These are phyloP conservation scores for Scheffersomyces quercinus DNA, from an alignment of 1,139 yeast species.

Conservation along the genomic window DNA sequence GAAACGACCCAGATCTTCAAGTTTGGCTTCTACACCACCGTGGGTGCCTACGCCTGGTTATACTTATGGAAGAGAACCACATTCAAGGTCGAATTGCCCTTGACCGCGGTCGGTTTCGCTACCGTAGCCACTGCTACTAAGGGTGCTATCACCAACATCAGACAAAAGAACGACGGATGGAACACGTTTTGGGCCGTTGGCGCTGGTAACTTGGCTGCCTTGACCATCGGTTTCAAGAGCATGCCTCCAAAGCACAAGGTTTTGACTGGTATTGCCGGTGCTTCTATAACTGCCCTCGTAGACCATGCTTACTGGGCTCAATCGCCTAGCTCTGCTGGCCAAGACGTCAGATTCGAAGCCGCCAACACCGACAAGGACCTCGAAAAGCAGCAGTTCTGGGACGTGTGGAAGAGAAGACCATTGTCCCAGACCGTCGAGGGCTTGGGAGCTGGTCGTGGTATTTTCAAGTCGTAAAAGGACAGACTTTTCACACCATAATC, in stretches of 20 bases:
- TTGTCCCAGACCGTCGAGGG: slow-evolving; percentile 76
- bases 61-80: slow-evolving; percentile 50
- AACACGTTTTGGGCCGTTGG: slow-evolving; percentile 49
- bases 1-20: slow-evolving; percentile 42
- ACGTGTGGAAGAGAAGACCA: slow-evolving; percentile 79
- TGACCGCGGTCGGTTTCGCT: slow-evolving; percentile 42
- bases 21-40: slow-evolving; percentile 45
- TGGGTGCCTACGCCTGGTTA: slow-evolving; percentile 51
- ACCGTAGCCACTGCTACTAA: slow-evolving; percentile 46
- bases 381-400: slow-evolving; percentile 76
- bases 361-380: slow-evolving; percentile 36
- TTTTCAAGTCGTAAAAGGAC: slow-evolving; percentile 24
- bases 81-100: slow-evolving; percentile 43
- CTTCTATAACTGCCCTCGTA: slow-evolving; percentile 38
- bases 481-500: too few species aligned
- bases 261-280: slow-evolving; percentile 44
- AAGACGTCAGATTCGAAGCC: slow-evolving; percentile 34
- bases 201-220: slow-evolving; percentile 42
- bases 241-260: slow-evolving; percentile 47
- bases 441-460: slow-evolving; percentile 69
- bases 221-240: slow-evolving; percentile 41
- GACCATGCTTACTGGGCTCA: slow-evolving; percentile 49
- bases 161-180: slow-evolving; percentile 54
- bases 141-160: slow-evolving; percentile 43
- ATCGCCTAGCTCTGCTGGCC: slow-evolving; percentile 42